Conservation (phyloP, 225 moss, liverwort and hornwort genomes). For the Pleurozium schreberi region DNA sequence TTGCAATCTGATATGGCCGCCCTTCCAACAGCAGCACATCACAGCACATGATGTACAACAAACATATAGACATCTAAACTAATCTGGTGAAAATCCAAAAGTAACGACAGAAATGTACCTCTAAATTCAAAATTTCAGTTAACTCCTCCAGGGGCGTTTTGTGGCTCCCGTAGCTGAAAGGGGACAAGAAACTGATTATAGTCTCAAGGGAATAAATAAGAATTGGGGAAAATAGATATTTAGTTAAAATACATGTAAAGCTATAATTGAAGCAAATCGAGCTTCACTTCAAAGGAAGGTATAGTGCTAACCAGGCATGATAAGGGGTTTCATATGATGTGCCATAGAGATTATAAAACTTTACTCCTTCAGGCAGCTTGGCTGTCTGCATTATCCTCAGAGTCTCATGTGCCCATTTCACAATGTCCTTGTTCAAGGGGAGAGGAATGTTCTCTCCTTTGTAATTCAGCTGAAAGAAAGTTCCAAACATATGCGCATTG, state of each 20-base stretch:
- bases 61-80: not conserved
- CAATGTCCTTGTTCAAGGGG: conserved; percentile 75
- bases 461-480: conserved; percentile 47
- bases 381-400: conserved; percentile 64
- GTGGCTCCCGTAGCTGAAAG: conserved; percentile 71
- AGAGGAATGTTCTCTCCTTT: conserved; percentile 58
- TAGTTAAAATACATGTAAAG: not conserved
- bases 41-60: not conserved
- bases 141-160: conserved; percentile 54
- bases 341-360: conserved; percentile 92
- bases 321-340: conserved; percentile 73
- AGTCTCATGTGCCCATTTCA: conserved; percentile 75
- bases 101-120: conserved; percentile 26
- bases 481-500: not conserved
- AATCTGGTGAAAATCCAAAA: not conserved
- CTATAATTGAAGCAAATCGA: not conserved
- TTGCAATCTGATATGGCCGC: not conserved
- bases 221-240: not conserved
- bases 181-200: not conserved
- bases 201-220: not conserved
- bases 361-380: conserved; percentile 67
- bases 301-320: conserved; percentile 66
- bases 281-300: not conserved
- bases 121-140: conserved; percentile 50
- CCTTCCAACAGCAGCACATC: not conserved